phyloP scores from a whole-genome alignment of 495 filamentous ascomycete genomes.

The Chaetomidium leptoderma region DNA sequence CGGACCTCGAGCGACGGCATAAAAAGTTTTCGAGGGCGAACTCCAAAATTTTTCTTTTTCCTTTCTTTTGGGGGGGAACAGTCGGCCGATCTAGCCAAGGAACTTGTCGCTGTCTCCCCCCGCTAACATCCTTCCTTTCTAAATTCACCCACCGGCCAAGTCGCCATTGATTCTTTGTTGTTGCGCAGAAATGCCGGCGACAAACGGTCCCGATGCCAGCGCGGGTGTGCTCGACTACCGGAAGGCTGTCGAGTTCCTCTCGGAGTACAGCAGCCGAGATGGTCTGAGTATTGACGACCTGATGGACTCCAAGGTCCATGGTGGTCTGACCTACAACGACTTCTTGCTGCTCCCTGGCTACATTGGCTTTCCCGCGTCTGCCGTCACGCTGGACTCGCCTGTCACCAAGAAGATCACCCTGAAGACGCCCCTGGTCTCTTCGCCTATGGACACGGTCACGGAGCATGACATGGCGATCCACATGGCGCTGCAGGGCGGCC shows the following conservation, averaged over 20 bases:
- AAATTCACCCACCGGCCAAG: conserved; percentile 3
- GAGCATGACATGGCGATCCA: conserved; percentile 99
- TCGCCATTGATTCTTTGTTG: conserved; percentile 18
- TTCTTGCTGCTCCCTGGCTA: conserved; percentile 58
- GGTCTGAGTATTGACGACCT: conserved; percentile 79
- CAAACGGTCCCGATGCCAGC: conserved; percentile 52
- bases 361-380: conserved; percentile 80
- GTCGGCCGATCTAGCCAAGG: conserved; percentile 27
- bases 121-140: conserved; percentile 11
- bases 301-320: conserved; percentile 79
- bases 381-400: conserved; percentile 81
- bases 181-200: conserved; percentile 56
- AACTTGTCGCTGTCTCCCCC: conserved; percentile 33
- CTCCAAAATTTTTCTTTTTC: conserved; percentile 25
- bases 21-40: conserved; percentile 27
- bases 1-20: conserved; percentile 15
- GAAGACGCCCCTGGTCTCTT: conserved; percentile 92
- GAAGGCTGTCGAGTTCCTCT: conserved; percentile 72
- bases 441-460: conserved; percentile 99
- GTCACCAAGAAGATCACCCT: conserved; percentile 90
- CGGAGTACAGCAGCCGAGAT: conserved; percentile 70
- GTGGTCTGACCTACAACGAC: conserved; percentile 78
- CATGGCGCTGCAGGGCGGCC: conserved; percentile 93
- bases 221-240: conserved; percentile 46
- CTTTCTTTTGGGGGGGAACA: conserved; percentile 37